These are phyloP conservation scores for Arthrobotrys pseudoclavata DNA, from an alignment of 2,329 filamentous ascomycete species.

Conservation along the genomic window DNA sequence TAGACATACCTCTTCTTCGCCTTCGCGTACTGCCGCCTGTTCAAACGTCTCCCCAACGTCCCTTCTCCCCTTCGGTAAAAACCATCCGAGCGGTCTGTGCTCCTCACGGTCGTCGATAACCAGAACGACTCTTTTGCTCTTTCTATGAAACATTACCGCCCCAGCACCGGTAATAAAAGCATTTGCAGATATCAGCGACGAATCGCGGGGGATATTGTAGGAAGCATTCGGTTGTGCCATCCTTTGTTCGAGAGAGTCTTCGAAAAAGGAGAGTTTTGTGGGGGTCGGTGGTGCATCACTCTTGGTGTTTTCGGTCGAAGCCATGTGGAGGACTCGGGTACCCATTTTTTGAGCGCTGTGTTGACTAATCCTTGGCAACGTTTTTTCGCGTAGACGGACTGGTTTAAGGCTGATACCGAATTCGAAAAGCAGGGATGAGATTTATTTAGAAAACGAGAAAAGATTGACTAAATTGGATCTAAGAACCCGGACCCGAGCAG, in stretches of 20 bases:
- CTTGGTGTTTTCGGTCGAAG: constrained; percentile 30
- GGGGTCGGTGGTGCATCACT: constrained; percentile 25
- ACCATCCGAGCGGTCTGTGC: constrained; percentile 34
- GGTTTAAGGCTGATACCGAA: neutral
- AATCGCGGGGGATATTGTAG: constrained; percentile 43
- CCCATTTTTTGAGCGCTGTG: constrained; percentile 37
- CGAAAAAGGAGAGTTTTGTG: constrained; percentile 28
- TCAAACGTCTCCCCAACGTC: constrained; percentile 54
- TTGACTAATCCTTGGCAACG: constrained; percentile 25
- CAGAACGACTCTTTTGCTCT: constrained; percentile 38
- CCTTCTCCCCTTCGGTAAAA: constrained; percentile 55
- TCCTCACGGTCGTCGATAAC: constrained; percentile 48
- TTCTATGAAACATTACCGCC: constrained; percentile 55
- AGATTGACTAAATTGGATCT: constrained; percentile 1
- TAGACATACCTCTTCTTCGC: constrained; percentile 58
- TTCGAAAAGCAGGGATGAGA: constrained; percentile 1
- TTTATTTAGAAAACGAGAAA: neutral
- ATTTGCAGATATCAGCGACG: constrained; percentile 39
- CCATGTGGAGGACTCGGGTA: constrained; percentile 51
- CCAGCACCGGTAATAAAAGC: constrained; percentile 53
- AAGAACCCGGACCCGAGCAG: constrained; percentile 3
- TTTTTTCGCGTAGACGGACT: neutral
- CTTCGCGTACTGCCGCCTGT: constrained; percentile 45
- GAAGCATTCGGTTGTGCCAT: constrained; percentile 42
- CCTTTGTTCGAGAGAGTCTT: constrained; percentile 41